A percentile compares a stretch with the other conserved stretches of the same genome.
phyloP scores from a whole-genome alignment of 208 protist genomes.

The Trypanosomatidae sp. region DNA sequence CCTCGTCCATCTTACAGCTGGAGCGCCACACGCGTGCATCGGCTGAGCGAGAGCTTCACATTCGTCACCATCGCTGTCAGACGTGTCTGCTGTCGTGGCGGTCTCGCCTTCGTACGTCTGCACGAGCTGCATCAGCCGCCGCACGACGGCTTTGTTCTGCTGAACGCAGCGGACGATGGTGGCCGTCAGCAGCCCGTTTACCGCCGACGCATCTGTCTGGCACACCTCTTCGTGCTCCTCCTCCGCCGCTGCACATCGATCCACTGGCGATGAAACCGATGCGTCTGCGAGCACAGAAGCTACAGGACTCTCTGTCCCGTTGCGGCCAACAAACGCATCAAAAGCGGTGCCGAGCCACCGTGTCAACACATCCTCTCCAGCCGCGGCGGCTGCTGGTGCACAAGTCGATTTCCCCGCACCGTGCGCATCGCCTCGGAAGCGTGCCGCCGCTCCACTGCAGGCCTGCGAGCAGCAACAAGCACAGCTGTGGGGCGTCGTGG shows the following conservation, averaged over 20 bases:
- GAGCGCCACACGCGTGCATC: no score
- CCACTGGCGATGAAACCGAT: background rate
- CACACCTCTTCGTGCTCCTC: background rate
- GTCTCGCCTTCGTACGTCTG: constrained; percentile 9
- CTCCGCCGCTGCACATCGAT: background rate
- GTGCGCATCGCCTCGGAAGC: no score
- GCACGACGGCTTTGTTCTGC: constrained; percentile 28
- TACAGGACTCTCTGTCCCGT: no score
- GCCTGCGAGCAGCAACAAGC: no score
- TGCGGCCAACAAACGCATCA: background rate
- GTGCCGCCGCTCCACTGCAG: no score
- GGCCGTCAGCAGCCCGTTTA: background rate
- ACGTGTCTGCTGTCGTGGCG: background rate
- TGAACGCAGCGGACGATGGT: constrained; percentile 25
- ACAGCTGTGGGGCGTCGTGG: no score
- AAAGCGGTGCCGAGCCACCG: background rate
- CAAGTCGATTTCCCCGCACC: background rate
- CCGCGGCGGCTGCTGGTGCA: no score
- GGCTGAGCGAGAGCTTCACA: no score
- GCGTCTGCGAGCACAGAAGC: no score
- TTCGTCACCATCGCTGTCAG: background rate
- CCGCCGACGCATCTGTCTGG: no score
- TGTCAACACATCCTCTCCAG: background rate
- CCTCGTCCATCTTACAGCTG: no score
- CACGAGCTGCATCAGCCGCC: constrained; percentile 20